Conservation (phyloP, 2,329 filamentous ascomycete genomes). For the Lasiodiplodia citricola region DNA sequence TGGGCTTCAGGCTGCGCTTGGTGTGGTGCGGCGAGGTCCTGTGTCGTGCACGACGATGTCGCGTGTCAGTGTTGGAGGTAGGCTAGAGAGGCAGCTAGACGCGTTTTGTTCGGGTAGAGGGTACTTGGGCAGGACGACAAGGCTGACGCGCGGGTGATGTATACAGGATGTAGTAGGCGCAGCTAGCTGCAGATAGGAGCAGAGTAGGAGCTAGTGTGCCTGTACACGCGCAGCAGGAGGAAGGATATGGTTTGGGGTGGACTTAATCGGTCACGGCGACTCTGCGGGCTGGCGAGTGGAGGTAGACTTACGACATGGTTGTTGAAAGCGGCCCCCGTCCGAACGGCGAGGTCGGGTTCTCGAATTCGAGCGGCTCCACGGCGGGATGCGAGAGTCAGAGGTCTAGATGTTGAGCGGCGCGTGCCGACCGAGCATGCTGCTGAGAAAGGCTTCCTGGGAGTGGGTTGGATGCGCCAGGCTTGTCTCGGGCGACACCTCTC, state of each 20-base stretch:
- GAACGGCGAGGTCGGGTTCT: constrained; percentile 3
- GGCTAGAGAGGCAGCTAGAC: constrained; percentile 4
- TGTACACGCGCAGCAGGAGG: not conserved
- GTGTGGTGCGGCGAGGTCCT: constrained; percentile 47
- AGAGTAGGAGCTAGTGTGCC: constrained; percentile 9
- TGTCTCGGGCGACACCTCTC: constrained; percentile 21
- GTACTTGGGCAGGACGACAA: constrained; percentile 16
- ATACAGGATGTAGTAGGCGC: constrained; percentile 10
- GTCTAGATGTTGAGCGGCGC: constrained; percentile 18
- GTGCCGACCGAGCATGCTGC: constrained; percentile 14
- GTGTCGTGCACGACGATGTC: constrained; percentile 24
- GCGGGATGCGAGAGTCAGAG: constrained; percentile 11
- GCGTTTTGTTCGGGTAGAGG: constrained; percentile 13
- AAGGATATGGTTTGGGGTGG: not conserved
- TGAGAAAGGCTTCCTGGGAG: not conserved
- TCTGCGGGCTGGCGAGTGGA: constrained; percentile 4
- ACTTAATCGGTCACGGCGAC: constrained; percentile 12
- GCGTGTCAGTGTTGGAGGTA: constrained; percentile 15
- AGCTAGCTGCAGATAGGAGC: constrained; percentile 2
- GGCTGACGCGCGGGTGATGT: constrained; percentile 21
- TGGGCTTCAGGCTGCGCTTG: constrained; percentile 52
- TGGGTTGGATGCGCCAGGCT: not conserved
- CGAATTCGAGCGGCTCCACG: constrained; percentile 13
- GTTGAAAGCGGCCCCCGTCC: constrained; percentile 15
- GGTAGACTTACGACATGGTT: constrained; percentile 26